Base-by-base conservation (phyloP, 2,329 filamentous ascomycete genomes). In the Tolypocladium capitatum region DNA sequence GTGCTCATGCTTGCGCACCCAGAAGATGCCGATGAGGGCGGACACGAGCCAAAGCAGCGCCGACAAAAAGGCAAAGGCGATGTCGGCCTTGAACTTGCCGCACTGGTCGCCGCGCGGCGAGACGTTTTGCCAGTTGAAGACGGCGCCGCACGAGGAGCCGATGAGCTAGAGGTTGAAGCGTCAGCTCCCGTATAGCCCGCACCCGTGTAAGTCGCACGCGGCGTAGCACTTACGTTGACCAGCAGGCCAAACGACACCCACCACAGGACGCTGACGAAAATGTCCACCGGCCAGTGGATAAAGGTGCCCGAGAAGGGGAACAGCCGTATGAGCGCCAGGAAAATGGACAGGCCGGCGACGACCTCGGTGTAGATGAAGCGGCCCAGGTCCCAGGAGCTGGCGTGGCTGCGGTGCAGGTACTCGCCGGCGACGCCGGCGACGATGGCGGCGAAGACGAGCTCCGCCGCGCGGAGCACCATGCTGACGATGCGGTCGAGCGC, bases 321-420 rank as follows among this genome's bases (percentile, higher is more conserved):
- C 28, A 89, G 71, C 78, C 84, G 86, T 52, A 90, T 62, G 27
- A 90, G 65, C 5, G 78, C 71, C n/a, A 86, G 68, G 36, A 90
- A 62, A 47, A 89, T 78, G 13, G 81, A 78, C 18, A 90, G 58
- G 20, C 73, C 81, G 3, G 86, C 81, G 35, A 89, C 73, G 18
- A 86, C 77, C 58, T 84, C 77, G 42, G 83, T 78, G 69, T 87
- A 90, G 66, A 90, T 86, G 68, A 83, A 81, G 48, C 84, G 80
- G 33, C 74, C 80, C 10, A 63, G 58, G 35, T 76, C 67, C 72
- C 76, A 81, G 50, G 70, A 64, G 46, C 72, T 70, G 33, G 69
- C 63, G 21, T 68, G 51, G 45, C 68, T 68, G 3, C 65, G 55
- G 60, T 80, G 73, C 27, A 89, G 76, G 62, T 83, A 84, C 53